Evolutionary conservation across 2,329 filamentous ascomycete genomes (phyloP).

Genomic region (Talaromyces marneffei): DNA sequence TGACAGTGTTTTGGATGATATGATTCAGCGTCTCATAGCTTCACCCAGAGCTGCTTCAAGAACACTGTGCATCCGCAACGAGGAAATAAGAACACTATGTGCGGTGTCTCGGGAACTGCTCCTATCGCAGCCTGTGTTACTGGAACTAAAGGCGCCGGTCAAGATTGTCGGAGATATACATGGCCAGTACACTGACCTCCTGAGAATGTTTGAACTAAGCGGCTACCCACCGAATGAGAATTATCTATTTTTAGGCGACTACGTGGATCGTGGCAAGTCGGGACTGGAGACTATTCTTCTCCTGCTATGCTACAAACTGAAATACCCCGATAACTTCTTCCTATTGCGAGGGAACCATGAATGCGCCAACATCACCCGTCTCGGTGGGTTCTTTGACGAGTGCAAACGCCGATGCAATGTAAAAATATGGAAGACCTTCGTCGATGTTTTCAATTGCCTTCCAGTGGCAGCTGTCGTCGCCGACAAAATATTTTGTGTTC

Average conservation of each 20-base stretch:
- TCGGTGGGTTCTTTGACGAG: slow-evolving; percentile 97
- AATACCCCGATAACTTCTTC: slow-evolving; percentile 97
- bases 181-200: slow-evolving; percentile 91
- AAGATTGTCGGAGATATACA: slow-evolving; percentile 98
- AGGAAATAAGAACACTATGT: slow-evolving; percentile 91
- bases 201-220: slow-evolving; percentile 98
- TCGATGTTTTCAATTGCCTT: slow-evolving; percentile 92
- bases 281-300: slow-evolving; percentile 91
- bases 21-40: slow-evolving; percentile 89
- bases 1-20: slow-evolving; percentile 81
- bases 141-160: slow-evolving; percentile 89
- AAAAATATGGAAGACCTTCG: slow-evolving; percentile 97
- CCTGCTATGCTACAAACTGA: slow-evolving; percentile 92
- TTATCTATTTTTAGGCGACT: slow-evolving; percentile 91
- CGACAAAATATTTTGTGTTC: slow-evolving; percentile 95
- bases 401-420: slow-evolving; percentile 95
- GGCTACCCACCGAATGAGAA: slow-evolving; percentile 89
- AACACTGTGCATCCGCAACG: slow-evolving; percentile 93
- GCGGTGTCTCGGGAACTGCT: slow-evolving; percentile 82
- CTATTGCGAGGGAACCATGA: slow-evolving; percentile 91
- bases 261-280: slow-evolving; percentile 94
- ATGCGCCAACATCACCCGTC: slow-evolving; percentile 89
- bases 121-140: slow-evolving; percentile 80
- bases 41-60: slow-evolving; percentile 87
- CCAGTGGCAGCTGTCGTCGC: slow-evolving; percentile 96